A percentile compares a stretch with the other conserved stretches of the same genome.
phyloP scores from a whole-genome alignment of 768 basidiomycete species.

The Termitomyces bulborhizus region DNA sequence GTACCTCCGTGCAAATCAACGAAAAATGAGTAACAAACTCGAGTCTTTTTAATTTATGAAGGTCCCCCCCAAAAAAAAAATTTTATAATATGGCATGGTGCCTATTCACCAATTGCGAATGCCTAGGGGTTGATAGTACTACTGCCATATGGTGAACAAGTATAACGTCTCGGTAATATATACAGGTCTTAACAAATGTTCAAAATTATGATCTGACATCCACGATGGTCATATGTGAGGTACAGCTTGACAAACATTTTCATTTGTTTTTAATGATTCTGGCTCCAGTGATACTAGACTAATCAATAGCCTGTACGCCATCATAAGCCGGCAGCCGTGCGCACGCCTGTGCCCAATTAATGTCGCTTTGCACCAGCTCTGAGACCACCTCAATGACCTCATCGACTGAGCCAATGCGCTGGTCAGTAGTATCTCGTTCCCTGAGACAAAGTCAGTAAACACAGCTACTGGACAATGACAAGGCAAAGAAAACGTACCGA shows the following conservation, averaged over 20 bases:
- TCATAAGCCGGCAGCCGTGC: constrained; percentile 70
- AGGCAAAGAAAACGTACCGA: constrained; percentile 47
- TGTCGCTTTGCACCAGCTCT: constrained; percentile 67
- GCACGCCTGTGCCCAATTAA: constrained; percentile 77
- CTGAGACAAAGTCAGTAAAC: constrained; percentile 29
- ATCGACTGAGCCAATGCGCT: constrained; percentile 87
- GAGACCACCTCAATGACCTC: constrained; percentile 78
- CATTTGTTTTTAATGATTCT: neutral
- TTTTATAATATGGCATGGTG: too few relatives aligned
- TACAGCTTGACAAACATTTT: too few relatives aligned
- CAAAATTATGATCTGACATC: neutral
- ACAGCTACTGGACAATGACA: neutral
- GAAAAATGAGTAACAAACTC: too few relatives aligned
- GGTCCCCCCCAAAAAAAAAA: too few relatives aligned
- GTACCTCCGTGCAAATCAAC: too few relatives aligned
- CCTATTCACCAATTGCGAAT: neutral
- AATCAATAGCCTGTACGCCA: constrained; percentile 82
- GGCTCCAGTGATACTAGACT: too few relatives aligned
- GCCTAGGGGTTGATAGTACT: too few relatives aligned
- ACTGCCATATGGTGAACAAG: too few relatives aligned
- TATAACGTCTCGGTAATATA: too few relatives aligned
- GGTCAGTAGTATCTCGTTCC: constrained; percentile 92
- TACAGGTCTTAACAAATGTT: too few relatives aligned
- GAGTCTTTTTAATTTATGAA: too few relatives aligned
- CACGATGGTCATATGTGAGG: too few relatives aligned